These are phyloP conservation scores for Sphaerostilbella broomeana DNA, from an alignment of 2,329 filamentous ascomycete species.

Conservation along the genomic window DNA sequence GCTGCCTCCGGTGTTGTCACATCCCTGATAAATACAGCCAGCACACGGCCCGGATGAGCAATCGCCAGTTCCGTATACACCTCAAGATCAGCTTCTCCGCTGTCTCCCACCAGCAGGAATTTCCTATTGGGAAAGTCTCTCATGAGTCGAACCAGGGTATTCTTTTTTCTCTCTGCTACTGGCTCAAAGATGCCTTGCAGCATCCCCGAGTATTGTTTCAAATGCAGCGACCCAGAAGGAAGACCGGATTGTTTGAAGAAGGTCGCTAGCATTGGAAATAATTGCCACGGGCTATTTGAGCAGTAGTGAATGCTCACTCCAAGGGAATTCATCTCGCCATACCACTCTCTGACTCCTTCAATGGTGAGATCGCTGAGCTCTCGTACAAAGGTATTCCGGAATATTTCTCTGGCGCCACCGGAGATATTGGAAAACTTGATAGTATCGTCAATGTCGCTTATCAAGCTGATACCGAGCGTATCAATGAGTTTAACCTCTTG, in stretches of 20 bases:
- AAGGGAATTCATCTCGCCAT: conserved; percentile 65
- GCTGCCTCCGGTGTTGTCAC: conserved; percentile 71
- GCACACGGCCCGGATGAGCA: conserved; percentile 72
- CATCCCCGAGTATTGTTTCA: conserved; percentile 97
- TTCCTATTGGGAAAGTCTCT: conserved; percentile 82
- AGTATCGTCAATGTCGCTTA: conserved; percentile 97
- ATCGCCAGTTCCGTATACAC: conserved; percentile 92
- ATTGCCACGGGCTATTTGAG: conserved; percentile 98
- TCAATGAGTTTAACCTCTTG: conserved; percentile 74
- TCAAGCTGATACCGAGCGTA: conserved; percentile 75
- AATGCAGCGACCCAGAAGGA: conserved; percentile 81
- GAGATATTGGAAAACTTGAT: conserved; percentile 92
- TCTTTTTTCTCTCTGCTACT: conserved; percentile 88
- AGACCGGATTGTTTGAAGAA: conserved; percentile 78
- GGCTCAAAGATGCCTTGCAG: conserved; percentile 97
- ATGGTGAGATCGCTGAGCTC: conserved; percentile 76
- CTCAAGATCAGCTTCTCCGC: conserved; percentile 92
- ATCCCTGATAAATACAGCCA: conserved; percentile 90
- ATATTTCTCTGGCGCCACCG: conserved; percentile 84
- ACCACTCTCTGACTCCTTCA: conserved; percentile 87
- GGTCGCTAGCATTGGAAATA: conserved; percentile 80
- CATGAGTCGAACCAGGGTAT: conserved; percentile 77
- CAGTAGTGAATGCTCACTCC: conserved; percentile 93
- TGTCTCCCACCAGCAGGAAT: conserved; percentile 91
- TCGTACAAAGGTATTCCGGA: conserved; percentile 89